Percentiles rank a stretch among this genome's conserved stretches.
These are phyloP conservation scores for Epichloe typhina DNA, from an alignment of 2,329 filamentous ascomycete genomes.

Conservation along the genomic window DNA sequence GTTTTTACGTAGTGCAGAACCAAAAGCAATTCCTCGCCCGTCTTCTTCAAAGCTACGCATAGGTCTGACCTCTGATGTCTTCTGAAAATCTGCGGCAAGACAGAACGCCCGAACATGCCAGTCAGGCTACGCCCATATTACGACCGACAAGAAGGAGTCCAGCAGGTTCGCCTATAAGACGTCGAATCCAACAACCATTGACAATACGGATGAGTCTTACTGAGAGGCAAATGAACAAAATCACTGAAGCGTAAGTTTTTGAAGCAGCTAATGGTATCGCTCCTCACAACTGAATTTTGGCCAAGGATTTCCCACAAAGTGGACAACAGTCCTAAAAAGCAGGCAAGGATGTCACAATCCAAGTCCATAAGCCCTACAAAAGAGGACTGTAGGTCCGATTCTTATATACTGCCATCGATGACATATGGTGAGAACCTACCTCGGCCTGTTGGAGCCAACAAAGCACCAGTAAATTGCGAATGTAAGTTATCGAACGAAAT, in stretches of 20 bases:
- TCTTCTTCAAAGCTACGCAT: neutral
- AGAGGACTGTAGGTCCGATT: neutral
- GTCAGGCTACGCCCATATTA: neutral
- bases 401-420: neutral
- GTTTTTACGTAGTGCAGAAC: neutral
- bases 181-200: constrained; percentile 23
- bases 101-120: neutral
- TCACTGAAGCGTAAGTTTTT: constrained; percentile 30
- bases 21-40: neutral
- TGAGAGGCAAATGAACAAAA: constrained; percentile 33
- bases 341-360: constrained; percentile 6
- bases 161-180: constrained; percentile 19
- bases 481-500: neutral
- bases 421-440: neutral
- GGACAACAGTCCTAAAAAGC: constrained; percentile 13
- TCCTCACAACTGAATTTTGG: neutral
- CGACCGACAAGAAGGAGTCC: constrained; percentile 16
- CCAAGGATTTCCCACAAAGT: constrained; percentile 22
- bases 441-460: neutral
- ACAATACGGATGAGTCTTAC: constrained; percentile 36
- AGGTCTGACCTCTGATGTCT: neutral
- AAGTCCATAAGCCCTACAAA: neutral
- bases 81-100: neutral
- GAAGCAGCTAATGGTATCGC: neutral
- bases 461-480: neutral